Conservation (phyloP, 208 protist genomes). For the Phytomonas francai region DNA sequence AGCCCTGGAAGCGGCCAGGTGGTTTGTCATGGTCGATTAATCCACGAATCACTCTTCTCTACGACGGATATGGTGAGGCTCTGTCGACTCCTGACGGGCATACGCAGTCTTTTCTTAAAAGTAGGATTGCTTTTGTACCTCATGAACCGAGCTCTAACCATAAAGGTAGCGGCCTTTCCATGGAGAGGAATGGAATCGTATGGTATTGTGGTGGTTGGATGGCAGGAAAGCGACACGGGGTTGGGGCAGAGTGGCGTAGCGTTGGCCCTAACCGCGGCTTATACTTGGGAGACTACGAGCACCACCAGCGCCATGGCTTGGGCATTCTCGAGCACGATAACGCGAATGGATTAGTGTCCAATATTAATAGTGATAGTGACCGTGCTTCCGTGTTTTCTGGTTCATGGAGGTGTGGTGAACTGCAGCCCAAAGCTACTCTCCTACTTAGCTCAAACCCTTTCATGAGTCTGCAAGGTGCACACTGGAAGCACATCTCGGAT, state of each 20-base stretch:
- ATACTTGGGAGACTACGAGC: not conserved
- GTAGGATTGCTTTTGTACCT: not conserved
- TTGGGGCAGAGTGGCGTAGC: conserved; percentile 1
- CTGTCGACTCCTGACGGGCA: not conserved
- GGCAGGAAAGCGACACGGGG: not conserved
- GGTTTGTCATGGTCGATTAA: not conserved
- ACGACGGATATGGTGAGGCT: not conserved
- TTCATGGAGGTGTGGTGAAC: not conserved
- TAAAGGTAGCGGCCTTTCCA: not conserved
- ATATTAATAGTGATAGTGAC: not conserved
- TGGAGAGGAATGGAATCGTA: not conserved
- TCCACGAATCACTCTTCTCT: not conserved
- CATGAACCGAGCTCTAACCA: not conserved
- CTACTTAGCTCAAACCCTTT: not conserved
- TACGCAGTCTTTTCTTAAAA: not conserved
- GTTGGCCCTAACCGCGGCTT: not conserved
- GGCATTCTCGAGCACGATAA: not conserved
- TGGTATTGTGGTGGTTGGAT: not conserved
- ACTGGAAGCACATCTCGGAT: not conserved
- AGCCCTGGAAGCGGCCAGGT: not conserved
- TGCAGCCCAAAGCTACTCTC: not conserved
- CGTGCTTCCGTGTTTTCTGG: not conserved
- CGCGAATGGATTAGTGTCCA: not conserved
- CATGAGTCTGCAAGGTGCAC: not conserved
- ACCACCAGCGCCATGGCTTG: not conserved